These are phyloP conservation scores for Myxozyma lipomycoides DNA, from an alignment of 805 yeast genomes.

Conservation along the genomic window DNA sequence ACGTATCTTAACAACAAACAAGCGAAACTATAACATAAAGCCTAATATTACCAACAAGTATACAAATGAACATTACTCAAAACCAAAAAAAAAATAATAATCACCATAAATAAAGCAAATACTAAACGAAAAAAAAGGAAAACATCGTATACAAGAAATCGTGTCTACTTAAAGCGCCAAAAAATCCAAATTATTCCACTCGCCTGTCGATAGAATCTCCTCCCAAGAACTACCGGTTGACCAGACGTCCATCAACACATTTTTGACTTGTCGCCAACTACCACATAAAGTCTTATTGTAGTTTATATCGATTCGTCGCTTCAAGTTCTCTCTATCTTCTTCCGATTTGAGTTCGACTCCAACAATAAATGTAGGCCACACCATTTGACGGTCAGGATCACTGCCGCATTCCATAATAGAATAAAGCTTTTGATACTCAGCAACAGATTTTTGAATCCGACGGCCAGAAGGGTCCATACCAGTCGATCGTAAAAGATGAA, in stretches of 20 bases:
- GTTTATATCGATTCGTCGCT: conserved; percentile 10
- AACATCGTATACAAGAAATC: neutral
- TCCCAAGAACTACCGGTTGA: conserved; percentile 16
- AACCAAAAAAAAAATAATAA: too few species aligned
- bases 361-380: conserved; percentile 25
- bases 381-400: conserved; percentile 23
- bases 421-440: conserved; percentile 16
- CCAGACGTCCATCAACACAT: conserved; percentile 17
- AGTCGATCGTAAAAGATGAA: conserved; percentile 21
- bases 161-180: conserved; percentile 10
- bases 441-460: conserved; percentile 14
- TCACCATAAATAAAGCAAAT: neutral
- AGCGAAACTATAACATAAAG: neutral
- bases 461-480: conserved; percentile 26
- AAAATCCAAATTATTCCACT: conserved; percentile 21
- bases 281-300: conserved; percentile 11
- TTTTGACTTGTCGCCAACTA: conserved; percentile 14
- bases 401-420: conserved; percentile 11
- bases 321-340: conserved; percentile 6
- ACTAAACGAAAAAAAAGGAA: neutral
- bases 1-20: neutral
- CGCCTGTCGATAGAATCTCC: conserved; percentile 16
- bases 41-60: too few species aligned
- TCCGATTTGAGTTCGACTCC: conserved; percentile 20
- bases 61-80: too few species aligned